Evolutionary conservation across 192 early-diverging fungal genomes (phyloP).

Genomic region (Coemansia sp.): DNA sequence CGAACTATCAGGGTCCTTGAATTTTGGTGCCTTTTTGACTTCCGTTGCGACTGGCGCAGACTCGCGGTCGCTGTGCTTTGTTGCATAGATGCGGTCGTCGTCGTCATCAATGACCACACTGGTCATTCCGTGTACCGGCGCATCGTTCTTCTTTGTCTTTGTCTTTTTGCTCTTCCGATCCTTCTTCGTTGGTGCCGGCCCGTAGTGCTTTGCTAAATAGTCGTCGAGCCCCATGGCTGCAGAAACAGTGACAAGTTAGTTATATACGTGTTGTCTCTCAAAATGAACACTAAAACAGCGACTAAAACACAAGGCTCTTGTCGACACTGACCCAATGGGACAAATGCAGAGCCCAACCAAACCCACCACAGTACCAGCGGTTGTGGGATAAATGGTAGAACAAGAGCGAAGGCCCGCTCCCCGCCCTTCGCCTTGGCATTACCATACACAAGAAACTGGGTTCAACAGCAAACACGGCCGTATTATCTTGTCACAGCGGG

Average conservation of each 20-base stretch:
- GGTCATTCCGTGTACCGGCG: constrained; percentile 7
- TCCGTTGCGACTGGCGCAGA: background rate
- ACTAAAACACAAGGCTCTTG: background rate
- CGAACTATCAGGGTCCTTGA: constrained; percentile 20
- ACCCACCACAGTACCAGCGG: background rate
- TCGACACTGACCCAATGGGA: too few relatives aligned
- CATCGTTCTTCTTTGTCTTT: constrained; percentile 5
- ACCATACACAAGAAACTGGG: too few relatives aligned
- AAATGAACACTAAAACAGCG: background rate
- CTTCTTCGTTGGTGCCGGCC: constrained; percentile 14
- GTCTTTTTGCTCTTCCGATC: constrained; percentile 18
- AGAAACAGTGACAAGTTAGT: too few relatives aligned
- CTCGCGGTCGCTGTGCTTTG: background rate
- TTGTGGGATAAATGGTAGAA: constrained; percentile 8
- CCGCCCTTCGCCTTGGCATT: too few relatives aligned
- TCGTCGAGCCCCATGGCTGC: constrained; percentile 37
- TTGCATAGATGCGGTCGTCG: constrained; percentile 11
- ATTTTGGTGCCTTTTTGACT: background rate
- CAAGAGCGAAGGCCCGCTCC: too few relatives aligned
- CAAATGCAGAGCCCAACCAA: background rate
- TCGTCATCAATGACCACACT: constrained; percentile 30
- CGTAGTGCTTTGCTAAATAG: constrained; percentile 53
- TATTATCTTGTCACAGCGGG: too few relatives aligned
- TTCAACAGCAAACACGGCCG: too few relatives aligned
- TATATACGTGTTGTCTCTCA: too few relatives aligned